Percentiles rank a stretch among this genome's conserved stretches.
Conservation (phyloP, 2,329 filamentous ascomycete genomes). For the Nemania sp. region DNA sequence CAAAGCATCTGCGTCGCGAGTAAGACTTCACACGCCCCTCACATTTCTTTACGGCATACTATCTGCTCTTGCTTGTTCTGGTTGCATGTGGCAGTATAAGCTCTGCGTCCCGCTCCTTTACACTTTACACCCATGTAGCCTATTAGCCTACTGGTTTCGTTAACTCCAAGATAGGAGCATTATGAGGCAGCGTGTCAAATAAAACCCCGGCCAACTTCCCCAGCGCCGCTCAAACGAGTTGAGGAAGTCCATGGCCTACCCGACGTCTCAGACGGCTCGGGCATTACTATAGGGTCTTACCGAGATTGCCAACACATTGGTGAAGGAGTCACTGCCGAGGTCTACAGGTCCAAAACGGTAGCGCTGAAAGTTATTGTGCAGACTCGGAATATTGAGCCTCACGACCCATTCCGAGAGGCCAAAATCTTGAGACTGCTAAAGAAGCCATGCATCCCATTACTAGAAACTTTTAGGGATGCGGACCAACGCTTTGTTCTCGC, state of each 20-base stretch:
- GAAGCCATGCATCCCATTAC: constrained; percentile 65
- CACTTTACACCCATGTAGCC: too few species aligned
- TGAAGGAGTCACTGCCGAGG: constrained; percentile 77
- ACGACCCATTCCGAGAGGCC: constrained; percentile 80
- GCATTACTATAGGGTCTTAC: constrained; percentile 59
- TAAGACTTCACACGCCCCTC: constrained; percentile 43
- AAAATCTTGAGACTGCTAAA: constrained; percentile 68
- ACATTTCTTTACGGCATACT: neutral
- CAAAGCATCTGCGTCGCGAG: constrained; percentile 59
- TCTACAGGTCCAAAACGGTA: constrained; percentile 69
- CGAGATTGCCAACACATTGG: constrained; percentile 58
- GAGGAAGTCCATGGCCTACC: constrained; percentile 8
- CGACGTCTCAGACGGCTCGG: constrained; percentile 34
- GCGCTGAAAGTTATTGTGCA: constrained; percentile 88
- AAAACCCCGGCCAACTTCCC: constrained; percentile 37
- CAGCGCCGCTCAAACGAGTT: constrained; percentile 29
- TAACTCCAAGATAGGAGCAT: constrained; percentile 55
- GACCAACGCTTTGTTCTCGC: constrained; percentile 75
- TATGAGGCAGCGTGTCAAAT: constrained; percentile 54
- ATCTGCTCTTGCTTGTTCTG: too few species aligned
- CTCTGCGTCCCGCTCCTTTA: neutral
- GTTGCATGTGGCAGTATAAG: constrained; percentile 7
- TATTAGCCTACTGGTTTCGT: neutral
- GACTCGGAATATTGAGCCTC: constrained; percentile 73
- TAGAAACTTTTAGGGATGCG: constrained; percentile 75